Conservation (phyloP, 2,329 filamentous ascomycete species). For the Dothideomycetes sp. region DNA sequence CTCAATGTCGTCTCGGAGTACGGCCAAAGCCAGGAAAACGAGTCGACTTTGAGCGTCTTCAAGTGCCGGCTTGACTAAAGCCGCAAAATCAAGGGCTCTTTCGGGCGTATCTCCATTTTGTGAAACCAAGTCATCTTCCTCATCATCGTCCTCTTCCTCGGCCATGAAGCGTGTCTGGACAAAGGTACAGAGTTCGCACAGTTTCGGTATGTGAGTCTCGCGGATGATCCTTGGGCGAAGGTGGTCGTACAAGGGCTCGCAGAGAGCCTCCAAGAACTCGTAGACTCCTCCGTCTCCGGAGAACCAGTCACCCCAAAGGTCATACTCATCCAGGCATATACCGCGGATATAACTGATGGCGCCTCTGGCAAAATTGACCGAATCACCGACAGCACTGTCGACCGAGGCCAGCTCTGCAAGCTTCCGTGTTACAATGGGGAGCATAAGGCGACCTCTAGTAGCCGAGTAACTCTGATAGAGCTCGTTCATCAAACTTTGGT, state of each 20-base stretch:
- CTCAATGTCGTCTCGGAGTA: slow-evolving; percentile 59
- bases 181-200: slow-evolving; percentile 58
- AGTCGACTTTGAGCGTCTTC: slow-evolving; percentile 59
- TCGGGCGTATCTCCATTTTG: slow-evolving; percentile 38
- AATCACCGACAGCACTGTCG: slow-evolving; percentile 51
- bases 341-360: slow-evolving; percentile 58
- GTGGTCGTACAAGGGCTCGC: slow-evolving; percentile 59
- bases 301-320: slow-evolving; percentile 59
- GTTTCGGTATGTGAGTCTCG: slow-evolving; percentile 55
- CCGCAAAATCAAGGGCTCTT: slow-evolving; percentile 48
- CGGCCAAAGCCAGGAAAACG: slow-evolving; percentile 54
- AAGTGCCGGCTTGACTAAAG: slow-evolving; percentile 54
- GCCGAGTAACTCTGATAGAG: slow-evolving; percentile 55
- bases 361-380: slow-evolving; percentile 55
- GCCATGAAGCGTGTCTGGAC: slow-evolving; percentile 58
- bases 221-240: slow-evolving; percentile 57
- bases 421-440: slow-evolving; percentile 55
- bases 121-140: slow-evolving; percentile 42
- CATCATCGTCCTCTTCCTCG: slow-evolving; percentile 40
- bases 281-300: slow-evolving; percentile 53
- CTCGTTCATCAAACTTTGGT: slow-evolving; percentile 57
- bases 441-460: slow-evolving; percentile 48
- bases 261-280: slow-evolving; percentile 57
- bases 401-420: slow-evolving; percentile 47
- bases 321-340: slow-evolving; percentile 58